These are phyloP conservation scores for Crassisporium funariophilum DNA, from an alignment of 768 basidiomycete genomes.

Conservation along the genomic window DNA sequence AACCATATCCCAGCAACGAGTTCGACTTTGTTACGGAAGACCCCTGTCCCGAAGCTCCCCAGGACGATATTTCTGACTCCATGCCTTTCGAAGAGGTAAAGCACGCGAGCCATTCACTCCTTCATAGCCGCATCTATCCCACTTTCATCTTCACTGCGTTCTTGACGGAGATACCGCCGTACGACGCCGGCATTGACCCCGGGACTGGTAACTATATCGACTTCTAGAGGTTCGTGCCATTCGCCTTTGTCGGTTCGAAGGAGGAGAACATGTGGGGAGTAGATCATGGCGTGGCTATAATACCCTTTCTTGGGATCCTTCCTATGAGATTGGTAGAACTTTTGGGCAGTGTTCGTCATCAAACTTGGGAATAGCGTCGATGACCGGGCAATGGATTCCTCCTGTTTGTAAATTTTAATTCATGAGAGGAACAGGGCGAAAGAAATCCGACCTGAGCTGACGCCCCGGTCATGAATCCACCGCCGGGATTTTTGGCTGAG, in stretches of 20 bases:
- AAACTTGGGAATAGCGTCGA: conserved; percentile 68
- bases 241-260: conserved; percentile 61
- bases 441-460: conserved; percentile 38
- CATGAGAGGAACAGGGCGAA: neutral
- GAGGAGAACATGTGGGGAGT: conserved; percentile 59
- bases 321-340: conserved; percentile 60
- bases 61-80: conserved; percentile 61
- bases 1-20: conserved; percentile 65
- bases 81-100: conserved; percentile 62
- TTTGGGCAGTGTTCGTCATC: conserved; percentile 48
- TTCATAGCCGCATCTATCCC: conserved; percentile 49
- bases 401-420: conserved; percentile 41
- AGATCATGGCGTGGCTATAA: conserved; percentile 75
- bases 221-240: conserved; percentile 55
- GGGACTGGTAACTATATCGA: conserved; percentile 64
- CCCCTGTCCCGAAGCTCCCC: conserved; percentile 80
- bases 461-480: conserved; percentile 67
- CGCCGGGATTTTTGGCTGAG: conserved; percentile 67
- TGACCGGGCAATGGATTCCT: conserved; percentile 74
- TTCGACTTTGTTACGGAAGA: conserved; percentile 61
- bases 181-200: conserved; percentile 66
- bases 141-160: conserved; percentile 19
- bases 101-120: conserved; percentile 69
- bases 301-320: conserved; percentile 51
- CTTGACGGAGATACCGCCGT: conserved; percentile 20